Evolutionary conservation across 306 rosid species (phyloP).

Genomic region (Mimosa pudica): DNA sequence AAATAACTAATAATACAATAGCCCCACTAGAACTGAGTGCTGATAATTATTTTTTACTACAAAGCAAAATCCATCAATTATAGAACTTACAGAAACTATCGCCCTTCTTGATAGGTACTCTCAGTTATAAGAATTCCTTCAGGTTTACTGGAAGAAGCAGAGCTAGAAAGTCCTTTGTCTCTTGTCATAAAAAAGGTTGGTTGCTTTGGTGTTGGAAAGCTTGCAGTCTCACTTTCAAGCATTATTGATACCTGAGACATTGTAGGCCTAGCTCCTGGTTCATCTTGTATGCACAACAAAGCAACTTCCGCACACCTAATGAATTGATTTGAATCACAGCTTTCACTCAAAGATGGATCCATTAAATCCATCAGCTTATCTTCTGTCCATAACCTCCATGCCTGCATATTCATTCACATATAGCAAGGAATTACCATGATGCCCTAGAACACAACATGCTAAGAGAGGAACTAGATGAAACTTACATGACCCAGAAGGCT

Average conservation of each 20-base stretch:
- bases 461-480: not conserved
- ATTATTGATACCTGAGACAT: constrained; percentile 36
- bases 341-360: constrained; percentile 41
- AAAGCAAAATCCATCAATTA: not conserved
- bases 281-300: constrained; percentile 50
- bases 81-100: constrained; percentile 4
- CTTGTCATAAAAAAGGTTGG: constrained; percentile 37
- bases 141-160: constrained; percentile 35
- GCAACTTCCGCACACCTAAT: constrained; percentile 36
- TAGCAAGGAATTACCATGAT: not conserved
- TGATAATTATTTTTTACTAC: not conserved
- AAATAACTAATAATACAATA: not conserved
- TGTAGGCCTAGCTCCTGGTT: constrained; percentile 47
- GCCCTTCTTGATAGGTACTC: constrained; percentile 4
- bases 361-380: constrained; percentile 41
- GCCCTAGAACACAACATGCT: not conserved
- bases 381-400: constrained; percentile 46
- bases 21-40: not conserved
- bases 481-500: constrained; percentile 55
- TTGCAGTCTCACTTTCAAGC: constrained; percentile 36
- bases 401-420: constrained; percentile 22
- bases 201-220: constrained; percentile 38
- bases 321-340: constrained; percentile 35
- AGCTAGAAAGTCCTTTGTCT: constrained; percentile 22
- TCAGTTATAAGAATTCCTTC: constrained; percentile 2